Evolutionary conservation across 345 rosid genomes (phyloP), one percentile per base, ranked within the genome.

Genomic region (Eucalyptus dawsonii): DNA sequence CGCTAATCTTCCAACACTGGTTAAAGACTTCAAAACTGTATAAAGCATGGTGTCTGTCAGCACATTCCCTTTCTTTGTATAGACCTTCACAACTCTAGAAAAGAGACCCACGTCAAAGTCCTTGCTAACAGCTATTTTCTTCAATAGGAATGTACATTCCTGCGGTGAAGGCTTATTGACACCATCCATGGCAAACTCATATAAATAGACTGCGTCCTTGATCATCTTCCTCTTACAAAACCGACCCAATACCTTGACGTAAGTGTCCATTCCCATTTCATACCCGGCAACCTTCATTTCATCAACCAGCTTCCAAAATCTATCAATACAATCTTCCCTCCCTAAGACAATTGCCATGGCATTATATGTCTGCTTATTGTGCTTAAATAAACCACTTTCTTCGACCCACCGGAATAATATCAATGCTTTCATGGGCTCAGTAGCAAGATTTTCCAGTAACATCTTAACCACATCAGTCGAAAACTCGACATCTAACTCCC

Each of bases 351-450:
- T 92, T 14, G 97, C 97, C 87, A 97, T 89, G 44, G 95, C 94
- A 94, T 97, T 97, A 89, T 95, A 97, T 24, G 94, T 97, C 76
- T 80, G 60, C 89, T 91, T 93, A 91, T 95, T 94, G 85, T 93
- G 98, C 92, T 93, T 94, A 90, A 89, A 92, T 49, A 93, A 87
- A 56, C 93, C 94, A 93, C 93, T 89, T 92, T 97, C 99, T 93
- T 95, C 94, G 37, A 93, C 87, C 99, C 99, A 97, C 91, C 98
- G 90, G 89, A 97, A 97, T 89, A 95, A 95, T 88, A 96, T 90
- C 91, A 97, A 91, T 4, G 97, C 96, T 93, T 97, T 97, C 53
- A 88, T 91, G 1, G 99, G 98, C 85, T 95, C 98, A 12, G 92
- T 91, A n/a, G 91, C 96, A 89, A 96, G 96, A 92, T 90, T 92